phyloP scores from a whole-genome alignment of 306 rosid genomes.

The Hippophae rhamnoides region DNA sequence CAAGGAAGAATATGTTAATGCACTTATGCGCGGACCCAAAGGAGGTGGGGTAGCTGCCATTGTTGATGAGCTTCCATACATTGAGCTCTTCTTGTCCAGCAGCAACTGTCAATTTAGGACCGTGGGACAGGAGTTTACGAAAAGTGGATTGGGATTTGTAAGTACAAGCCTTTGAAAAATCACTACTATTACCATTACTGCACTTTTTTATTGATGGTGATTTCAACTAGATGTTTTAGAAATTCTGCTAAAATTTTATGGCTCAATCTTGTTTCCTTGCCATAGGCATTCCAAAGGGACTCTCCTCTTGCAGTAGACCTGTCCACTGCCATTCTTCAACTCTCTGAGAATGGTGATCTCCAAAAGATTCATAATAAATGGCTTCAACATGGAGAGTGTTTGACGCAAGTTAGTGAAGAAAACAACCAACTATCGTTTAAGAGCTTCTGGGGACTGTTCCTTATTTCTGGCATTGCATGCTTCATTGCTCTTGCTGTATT shows the following conservation, averaged over 20 bases:
- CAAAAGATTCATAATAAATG: conserved; percentile 75
- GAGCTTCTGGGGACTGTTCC: conserved; percentile 88
- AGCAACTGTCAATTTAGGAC: conserved; percentile 49
- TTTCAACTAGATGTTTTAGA: background rate
- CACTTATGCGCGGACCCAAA: conserved; percentile 50
- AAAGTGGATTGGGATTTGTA: conserved; percentile 89
- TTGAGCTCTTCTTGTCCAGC: conserved; percentile 48
- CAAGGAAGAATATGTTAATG: conserved; percentile 36
- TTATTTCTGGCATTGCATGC: conserved; percentile 51
- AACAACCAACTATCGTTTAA: conserved; percentile 42
- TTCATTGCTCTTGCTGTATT: conserved; percentile 42
- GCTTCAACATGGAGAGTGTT: conserved; percentile 37
- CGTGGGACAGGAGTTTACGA: conserved; percentile 82
- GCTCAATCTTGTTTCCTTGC: conserved; percentile 5
- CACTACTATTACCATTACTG: background rate
- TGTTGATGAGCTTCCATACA: conserved; percentile 83
- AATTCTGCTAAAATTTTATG: background rate
- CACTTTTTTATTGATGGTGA: background rate
- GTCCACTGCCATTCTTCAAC: conserved; percentile 87
- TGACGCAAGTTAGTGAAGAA: conserved; percentile 18
- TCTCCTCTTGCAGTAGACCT: conserved; percentile 81
- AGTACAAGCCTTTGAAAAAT: conserved; percentile 13
- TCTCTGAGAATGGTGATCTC: conserved; percentile 72
- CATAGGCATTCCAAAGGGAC: conserved; percentile 83
- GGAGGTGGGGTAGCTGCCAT: conserved; percentile 74